Evolutionary conservation across 805 yeast genomes (phyloP).

Genomic region (Wickerhamomyces xylosicus): DNA sequence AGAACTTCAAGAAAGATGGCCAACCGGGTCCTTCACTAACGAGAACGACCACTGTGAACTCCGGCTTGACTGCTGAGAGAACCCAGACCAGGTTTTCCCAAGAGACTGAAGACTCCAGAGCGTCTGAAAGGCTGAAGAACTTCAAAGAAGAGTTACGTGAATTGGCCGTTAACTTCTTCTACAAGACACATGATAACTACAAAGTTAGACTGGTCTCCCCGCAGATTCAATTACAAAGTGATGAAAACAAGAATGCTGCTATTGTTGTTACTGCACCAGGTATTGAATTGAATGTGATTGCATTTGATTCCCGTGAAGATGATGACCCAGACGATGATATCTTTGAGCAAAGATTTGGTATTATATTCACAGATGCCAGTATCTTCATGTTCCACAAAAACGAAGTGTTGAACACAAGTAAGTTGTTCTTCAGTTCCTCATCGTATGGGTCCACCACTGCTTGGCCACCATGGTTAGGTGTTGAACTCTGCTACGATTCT

Average conservation of each 20-base stretch:
- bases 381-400: slow-evolving; percentile 54
- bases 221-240: slow-evolving; percentile 63
- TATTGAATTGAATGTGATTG: slow-evolving; percentile 58
- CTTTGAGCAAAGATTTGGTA: slow-evolving; percentile 61
- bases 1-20: slow-evolving; percentile 12
- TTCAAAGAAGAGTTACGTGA: slow-evolving; percentile 44
- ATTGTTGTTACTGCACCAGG: slow-evolving; percentile 65
- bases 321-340: slow-evolving; percentile 33
- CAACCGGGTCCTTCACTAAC: slow-evolving; percentile 7
- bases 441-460: slow-evolving; percentile 50
- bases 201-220: slow-evolving; percentile 66
- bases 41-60: slow-evolving; percentile 13
- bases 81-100: not conserved
- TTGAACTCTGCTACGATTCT: slow-evolving; percentile 55
- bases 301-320: slow-evolving; percentile 41
- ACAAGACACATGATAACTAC: slow-evolving; percentile 40
- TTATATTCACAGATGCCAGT: slow-evolving; percentile 58
- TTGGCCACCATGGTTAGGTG: slow-evolving; percentile 91
- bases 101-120: slow-evolving; percentile 7
- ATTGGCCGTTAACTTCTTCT: slow-evolving; percentile 25
- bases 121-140: slow-evolving; percentile 24
- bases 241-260: slow-evolving; percentile 42
- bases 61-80: slow-evolving; percentile 2
- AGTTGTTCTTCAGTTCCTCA: slow-evolving; percentile 32
- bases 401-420: slow-evolving; percentile 30